Base-by-base conservation (phyloP, 768 basidiomycete genomes). In the Udeniomyces megalosporus region DNA sequence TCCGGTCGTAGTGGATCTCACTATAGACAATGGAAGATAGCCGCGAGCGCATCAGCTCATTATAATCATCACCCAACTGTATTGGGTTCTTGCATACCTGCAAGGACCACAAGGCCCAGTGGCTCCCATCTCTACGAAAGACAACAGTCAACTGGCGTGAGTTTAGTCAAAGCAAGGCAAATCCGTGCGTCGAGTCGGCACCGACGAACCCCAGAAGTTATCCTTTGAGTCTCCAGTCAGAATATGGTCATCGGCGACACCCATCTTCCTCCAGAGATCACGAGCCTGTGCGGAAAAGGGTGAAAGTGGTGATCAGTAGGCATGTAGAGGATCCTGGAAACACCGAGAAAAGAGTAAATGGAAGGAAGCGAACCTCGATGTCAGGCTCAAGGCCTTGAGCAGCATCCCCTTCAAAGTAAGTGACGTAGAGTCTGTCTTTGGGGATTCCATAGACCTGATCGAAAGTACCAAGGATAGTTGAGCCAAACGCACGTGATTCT, bases 101-200 rank as follows among this genome's bases (percentile, higher is more conserved):
- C 90, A 97, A 38, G 95, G 95, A 4, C 95, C 95, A 68, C 95
- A 99, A 8, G 95, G 95, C 2, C 95, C 95, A 31, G 90, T 95
- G 3, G 90, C 83, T 60, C 95, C 95, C 95, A 99, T 99, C 73
- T 99, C 92, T 95, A 67, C 48, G 42, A 60, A 14, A 42, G 53
- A 31, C 38, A 14, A 45, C 42, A 55, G 42, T n/a, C 4, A 17
- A 52, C 53, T 66, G 31, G 28, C n/a, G n/a, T n/a, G n/a, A n/a
- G n/a, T n/a, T 38, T 28, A 28, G 20, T 32, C 48, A 15, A 31
- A 15, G 38, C n/a, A 45, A 6, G 34, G 59, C 70, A 45, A 38
- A 46, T 31, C 44, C 10, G 51, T 44, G 55, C 51, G 5, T 8
- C 24, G 52, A 59, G 44, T 7, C 73, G 5, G 17, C 12, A 12